These are phyloP conservation scores for Peziza echinospora DNA, from an alignment of 495 filamentous ascomycete species.

Conservation along the genomic window DNA sequence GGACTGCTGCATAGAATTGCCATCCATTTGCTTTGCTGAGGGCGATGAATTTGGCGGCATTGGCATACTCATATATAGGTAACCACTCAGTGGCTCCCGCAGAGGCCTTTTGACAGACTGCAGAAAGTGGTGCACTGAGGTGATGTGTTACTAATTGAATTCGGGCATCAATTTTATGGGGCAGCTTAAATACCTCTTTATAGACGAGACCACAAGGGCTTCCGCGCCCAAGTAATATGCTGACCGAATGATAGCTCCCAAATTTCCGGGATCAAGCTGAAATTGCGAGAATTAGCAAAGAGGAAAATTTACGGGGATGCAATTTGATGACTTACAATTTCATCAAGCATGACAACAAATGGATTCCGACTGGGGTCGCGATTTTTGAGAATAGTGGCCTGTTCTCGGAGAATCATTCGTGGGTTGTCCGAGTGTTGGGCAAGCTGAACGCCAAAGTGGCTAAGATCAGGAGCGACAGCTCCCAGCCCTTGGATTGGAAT, in stretches of 20 bases:
- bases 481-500: conserved; percentile 43
- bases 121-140: conserved; percentile 49
- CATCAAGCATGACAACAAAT: conserved; percentile 59
- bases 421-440: conserved; percentile 45
- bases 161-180: not conserved
- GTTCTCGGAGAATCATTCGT: conserved; percentile 19
- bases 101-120: conserved; percentile 65
- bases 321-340: conserved; percentile 27
- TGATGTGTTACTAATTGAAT: conserved; percentile 19
- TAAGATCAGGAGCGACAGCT: conserved; percentile 21
- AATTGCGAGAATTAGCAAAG: conserved; percentile 4
- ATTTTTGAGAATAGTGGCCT: conserved; percentile 22
- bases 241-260: conserved; percentile 70
- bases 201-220: conserved; percentile 44
- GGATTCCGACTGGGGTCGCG: conserved; percentile 34
- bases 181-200: conserved; percentile 12
- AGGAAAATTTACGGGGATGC: not conserved
- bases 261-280: conserved; percentile 63
- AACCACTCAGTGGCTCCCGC: conserved; percentile 67
- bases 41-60: conserved; percentile 45
- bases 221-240: conserved; percentile 70
- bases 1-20: conserved; percentile 60
- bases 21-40: conserved; percentile 49
- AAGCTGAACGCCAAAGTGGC: conserved; percentile 34
- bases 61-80: conserved; percentile 41